Percentiles rank a stretch among this genome's conserved stretches.
phyloP scores from a whole-genome alignment of 78 protist species.

The Dictyostelium brefeldianum region DNA sequence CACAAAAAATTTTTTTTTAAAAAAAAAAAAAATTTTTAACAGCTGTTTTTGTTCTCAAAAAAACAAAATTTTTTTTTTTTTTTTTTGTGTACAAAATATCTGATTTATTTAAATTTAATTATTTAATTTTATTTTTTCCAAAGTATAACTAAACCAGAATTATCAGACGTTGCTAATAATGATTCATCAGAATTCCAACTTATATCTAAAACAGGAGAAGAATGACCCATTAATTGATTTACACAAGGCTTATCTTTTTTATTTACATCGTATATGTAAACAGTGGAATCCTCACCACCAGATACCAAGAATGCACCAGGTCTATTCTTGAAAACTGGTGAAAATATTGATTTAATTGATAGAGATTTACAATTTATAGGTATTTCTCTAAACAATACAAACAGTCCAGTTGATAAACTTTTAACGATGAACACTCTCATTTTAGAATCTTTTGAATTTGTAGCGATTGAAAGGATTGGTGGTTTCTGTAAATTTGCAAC shows the following conservation, averaged over 20 bases:
- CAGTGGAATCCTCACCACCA: conserved; percentile 24
- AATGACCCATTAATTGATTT: conserved; percentile 65
- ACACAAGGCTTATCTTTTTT: conserved; percentile 9
- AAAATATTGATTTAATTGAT: conserved; percentile 10
- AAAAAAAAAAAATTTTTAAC: background rate
- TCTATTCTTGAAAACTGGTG: conserved; percentile 18
- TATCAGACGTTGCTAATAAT: conserved; percentile 24
- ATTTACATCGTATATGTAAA: conserved; percentile 33
- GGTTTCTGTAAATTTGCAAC: background rate
- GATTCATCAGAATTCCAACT: conserved; percentile 69
- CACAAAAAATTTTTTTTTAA: too few species aligned
- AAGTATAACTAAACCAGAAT: conserved; percentile 20
- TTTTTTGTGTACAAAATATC: background rate
- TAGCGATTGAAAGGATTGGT: background rate
- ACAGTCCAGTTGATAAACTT: conserved; percentile 23
- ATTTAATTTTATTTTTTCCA: conserved; percentile 14
- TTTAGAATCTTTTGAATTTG: conserved; percentile 30
- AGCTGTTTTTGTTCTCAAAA: too few species aligned
- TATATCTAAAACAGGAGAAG: conserved; percentile 17
- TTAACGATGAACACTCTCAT: conserved; percentile 53
- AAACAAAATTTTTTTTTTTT: background rate
- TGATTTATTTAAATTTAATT: background rate
- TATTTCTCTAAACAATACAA: background rate
- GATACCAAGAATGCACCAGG: conserved; percentile 31
- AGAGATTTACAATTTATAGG: background rate